These are phyloP conservation scores for Globisporangium solare DNA, from an alignment of 352 stramenopile genomes.

Conservation along the genomic window DNA sequence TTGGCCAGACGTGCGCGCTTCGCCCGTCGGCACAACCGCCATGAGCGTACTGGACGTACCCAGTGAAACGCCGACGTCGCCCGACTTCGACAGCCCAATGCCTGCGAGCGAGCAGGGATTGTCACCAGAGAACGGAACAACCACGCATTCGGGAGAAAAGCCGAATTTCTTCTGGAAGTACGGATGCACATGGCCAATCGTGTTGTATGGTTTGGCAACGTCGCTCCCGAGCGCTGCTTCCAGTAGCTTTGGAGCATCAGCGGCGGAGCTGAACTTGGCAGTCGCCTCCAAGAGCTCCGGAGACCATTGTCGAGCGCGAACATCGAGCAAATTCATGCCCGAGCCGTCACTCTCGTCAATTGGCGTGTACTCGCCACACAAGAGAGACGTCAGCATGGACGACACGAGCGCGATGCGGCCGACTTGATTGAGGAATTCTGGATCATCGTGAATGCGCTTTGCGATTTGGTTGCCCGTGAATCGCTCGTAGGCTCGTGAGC, in stretches of 20 bases:
- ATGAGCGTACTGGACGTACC: conserved; percentile 67
- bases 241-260: conserved; percentile 5
- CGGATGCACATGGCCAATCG: conserved; percentile 36
- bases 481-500: conserved; percentile 73
- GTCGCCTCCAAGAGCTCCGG: conserved; percentile 37
- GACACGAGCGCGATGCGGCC: conserved; percentile 55
- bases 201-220: conserved; percentile 42
- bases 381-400: conserved; percentile 70
- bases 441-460: conserved; percentile 44
- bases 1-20: conserved; percentile 37
- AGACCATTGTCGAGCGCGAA: conserved; percentile 54
- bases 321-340: conserved; percentile 83
- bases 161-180: conserved; percentile 73
- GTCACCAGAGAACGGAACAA: conserved; percentile 78
- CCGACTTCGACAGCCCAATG: conserved; percentile 46
- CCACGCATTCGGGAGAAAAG: conserved; percentile 42
- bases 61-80: conserved; percentile 59
- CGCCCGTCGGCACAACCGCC: conserved; percentile 36
- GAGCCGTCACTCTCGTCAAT: conserved; percentile 80
- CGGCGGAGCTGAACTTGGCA: conserved; percentile 16
- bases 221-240: conserved; percentile 29
- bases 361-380: conserved; percentile 54
- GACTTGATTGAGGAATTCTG: conserved; percentile 36
- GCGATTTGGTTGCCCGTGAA: conserved; percentile 83
- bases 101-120: conserved; percentile 75